Base-by-base conservation (phyloP, 306 rosid species). In the Rosa multiflora region DNA sequence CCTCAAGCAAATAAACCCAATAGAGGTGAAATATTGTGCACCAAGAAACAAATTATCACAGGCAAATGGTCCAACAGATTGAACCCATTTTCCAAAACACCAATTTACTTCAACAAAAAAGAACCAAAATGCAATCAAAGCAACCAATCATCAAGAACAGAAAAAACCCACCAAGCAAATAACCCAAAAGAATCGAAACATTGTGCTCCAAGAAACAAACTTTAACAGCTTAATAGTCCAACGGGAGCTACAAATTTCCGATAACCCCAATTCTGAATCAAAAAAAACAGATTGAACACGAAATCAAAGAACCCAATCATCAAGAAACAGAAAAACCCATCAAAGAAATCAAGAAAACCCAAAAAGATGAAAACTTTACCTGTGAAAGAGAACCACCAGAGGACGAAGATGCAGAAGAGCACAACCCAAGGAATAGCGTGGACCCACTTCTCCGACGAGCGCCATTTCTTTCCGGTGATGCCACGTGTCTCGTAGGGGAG, bases 321-420 rank as follows among this genome's bases (percentile, higher is more conserved):
- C 59, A n/a, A 56, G 29, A 56, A n/a, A 35, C 9, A 47, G 21
- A 49, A 52, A 37, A 18, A 58, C 20, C 59, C 48, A 43, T 56
- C 5, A 74, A 53, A 32, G 52, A 52, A 80, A 49, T 70, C 23
- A 71, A 71, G 42, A 55, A 55, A 6, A 1, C 4, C 21, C 21
- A 20, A 6, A 18, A 18, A 58, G 35, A 58, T 8, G 12, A 21
- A 11, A 58, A 10, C 32, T 20, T 21, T 59, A 59, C 93, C 96
- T 78, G 87, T 86, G 77, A 46, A 79, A 80, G 91, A 87, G 86
- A 83, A 86, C 88, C 90, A 89, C 91, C 91, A 89, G 82, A 91
- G 91, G 53, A 85, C 55, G 70, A 87, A 81, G 82, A 87, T 1
- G 84, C 90, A 80, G n/a, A 87, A 73, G 51, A 91, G 15, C 26